phyloP scores from a whole-genome alignment of 2,329 filamentous ascomycete species.

The Ceratocystis harringtonii region DNA sequence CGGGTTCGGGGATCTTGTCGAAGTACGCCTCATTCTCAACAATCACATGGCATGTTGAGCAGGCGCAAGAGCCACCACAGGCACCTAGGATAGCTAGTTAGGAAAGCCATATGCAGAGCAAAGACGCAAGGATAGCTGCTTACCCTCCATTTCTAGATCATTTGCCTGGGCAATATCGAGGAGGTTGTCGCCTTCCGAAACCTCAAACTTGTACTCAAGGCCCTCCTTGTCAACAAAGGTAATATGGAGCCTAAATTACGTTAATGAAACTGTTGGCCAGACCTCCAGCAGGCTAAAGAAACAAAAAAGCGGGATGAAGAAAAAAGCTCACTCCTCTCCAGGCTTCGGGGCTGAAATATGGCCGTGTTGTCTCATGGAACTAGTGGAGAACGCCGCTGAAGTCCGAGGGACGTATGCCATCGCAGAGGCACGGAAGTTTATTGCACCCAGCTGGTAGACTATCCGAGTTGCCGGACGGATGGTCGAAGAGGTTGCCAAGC shows the following conservation, averaged over 20 bases:
- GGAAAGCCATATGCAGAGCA: not conserved
- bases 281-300: not conserved
- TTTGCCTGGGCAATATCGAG: conserved; percentile 89
- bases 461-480: conserved; percentile 17
- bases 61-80: conserved; percentile 86
- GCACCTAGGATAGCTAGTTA: conserved; percentile 37
- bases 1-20: conserved; percentile 62
- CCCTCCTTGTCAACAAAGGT: conserved; percentile 92
- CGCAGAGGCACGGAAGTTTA: not conserved
- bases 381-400: conserved; percentile 45
- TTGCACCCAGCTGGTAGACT: conserved; percentile 15
- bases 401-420: not conserved
- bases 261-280: not conserved
- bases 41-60: conserved; percentile 85
- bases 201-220: conserved; percentile 58
- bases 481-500: conserved; percentile 6
- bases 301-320: not conserved
- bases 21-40: conserved; percentile 59
- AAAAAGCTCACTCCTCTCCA: conserved; percentile 67
- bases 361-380: conserved; percentile 48
- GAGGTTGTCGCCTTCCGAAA: conserved; percentile 77
- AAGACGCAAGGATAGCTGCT: conserved; percentile 18
- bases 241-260: conserved; percentile 52
- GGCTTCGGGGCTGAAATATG: conserved; percentile 73
- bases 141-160: conserved; percentile 92